A percentile compares a stretch with the other conserved stretches of the same genome.
phyloP scores from a whole-genome alignment of 306 rosid genomes.

The Dryas drummondii region DNA sequence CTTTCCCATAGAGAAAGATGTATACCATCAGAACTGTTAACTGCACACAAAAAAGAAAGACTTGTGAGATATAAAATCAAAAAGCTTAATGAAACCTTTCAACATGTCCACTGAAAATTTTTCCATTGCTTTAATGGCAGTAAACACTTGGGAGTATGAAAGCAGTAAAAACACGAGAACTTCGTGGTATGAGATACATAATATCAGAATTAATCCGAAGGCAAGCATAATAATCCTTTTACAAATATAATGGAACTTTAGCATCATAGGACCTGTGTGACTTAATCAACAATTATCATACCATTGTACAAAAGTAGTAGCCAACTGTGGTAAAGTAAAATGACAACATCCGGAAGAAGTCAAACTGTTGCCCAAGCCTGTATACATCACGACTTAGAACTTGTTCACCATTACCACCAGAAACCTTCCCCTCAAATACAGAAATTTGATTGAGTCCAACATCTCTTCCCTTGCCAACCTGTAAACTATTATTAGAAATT shows the following conservation, averaged over 20 bases:
- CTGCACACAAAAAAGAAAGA: conserved; percentile 51
- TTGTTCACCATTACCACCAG: conserved; percentile 97
- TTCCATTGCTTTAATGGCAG: neutral
- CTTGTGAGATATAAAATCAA: conserved; percentile 26
- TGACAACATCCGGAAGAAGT: conserved; percentile 96
- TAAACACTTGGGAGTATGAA: neutral
- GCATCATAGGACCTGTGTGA: neutral
- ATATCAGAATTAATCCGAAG: neutral
- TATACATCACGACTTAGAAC: conserved; percentile 96
- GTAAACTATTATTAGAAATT: conserved; percentile 39
- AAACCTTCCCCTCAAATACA: conserved; percentile 82
- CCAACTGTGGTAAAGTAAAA: conserved; percentile 91
- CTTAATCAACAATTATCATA: conserved; percentile 27
- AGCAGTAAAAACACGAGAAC: neutral
- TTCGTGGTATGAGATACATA: neutral
- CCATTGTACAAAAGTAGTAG: conserved; percentile 90
- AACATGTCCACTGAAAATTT: neutral
- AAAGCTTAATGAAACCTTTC: neutral
- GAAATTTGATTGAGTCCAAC: conserved; percentile 98
- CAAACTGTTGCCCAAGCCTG: conserved; percentile 94
- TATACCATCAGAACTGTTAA: conserved; percentile 85
- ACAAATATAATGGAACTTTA: neutral
- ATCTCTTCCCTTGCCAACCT: conserved; percentile 98
- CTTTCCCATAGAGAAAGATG: conserved; percentile 79
- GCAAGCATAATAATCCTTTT: neutral